These are phyloP conservation scores for Lepidium sativum DNA, from an alignment of 345 rosid species.

Conservation along the genomic window DNA sequence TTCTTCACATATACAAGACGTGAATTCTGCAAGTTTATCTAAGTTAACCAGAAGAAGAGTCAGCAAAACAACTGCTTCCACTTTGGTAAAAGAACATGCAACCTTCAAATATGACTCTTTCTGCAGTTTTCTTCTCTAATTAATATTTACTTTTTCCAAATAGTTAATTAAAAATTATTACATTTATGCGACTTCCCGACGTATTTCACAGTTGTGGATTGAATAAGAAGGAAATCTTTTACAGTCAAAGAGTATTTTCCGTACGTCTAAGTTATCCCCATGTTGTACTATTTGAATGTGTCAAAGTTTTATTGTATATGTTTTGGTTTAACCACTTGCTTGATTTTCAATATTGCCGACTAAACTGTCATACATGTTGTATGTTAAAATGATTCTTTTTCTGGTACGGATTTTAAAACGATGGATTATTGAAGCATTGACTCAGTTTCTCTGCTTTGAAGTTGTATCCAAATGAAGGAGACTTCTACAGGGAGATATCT, in stretches of 20 bases:
- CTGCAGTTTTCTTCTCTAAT: conserved; percentile 5
- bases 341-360: conserved; percentile 4
- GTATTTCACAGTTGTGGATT: not conserved
- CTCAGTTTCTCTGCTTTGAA: not conserved
- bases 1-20: not conserved
- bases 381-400: not conserved
- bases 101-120: conserved; percentile 11
- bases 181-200: not conserved
- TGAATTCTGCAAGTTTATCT: not conserved
- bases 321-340: not conserved
- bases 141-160: not conserved
- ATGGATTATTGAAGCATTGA: not conserved
- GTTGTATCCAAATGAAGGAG: not conserved
- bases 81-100: conserved; percentile 1
- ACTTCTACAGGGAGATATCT: not conserved
- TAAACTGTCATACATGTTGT: conserved; percentile 1
- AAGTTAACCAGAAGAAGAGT: not conserved
- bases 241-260: conserved; percentile 5
- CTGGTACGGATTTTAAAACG: not conserved
- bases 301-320: not conserved
- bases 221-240: not conserved
- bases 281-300: conserved; percentile 10
- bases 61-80: conserved; percentile 12
- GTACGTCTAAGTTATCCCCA: not conserved
- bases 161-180: not conserved